Evolutionary conservation across 2,329 filamentous ascomycete genomes (phyloP).

Genomic region (Alternaria dauci): DNA sequence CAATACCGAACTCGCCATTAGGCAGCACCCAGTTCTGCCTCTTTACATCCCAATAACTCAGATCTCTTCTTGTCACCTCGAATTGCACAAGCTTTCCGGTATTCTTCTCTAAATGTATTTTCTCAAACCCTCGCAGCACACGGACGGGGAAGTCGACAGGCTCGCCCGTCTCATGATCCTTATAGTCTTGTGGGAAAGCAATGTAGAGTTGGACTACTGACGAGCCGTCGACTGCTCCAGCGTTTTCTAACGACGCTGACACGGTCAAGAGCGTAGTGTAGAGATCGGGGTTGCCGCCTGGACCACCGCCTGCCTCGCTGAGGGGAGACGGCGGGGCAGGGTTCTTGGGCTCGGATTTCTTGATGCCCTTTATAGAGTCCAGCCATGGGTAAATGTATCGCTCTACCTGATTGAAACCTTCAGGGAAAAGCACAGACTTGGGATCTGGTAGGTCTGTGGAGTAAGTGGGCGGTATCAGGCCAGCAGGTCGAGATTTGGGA

Average conservation of each 20-base stretch:
- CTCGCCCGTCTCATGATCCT: constrained; percentile 54
- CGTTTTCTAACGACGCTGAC: constrained; percentile 67
- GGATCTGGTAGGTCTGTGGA: constrained; percentile 63
- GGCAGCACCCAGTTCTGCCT: constrained; percentile 55
- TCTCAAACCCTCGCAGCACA: constrained; percentile 56
- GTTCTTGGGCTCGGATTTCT: constrained; percentile 60
- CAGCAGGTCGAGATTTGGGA: constrained; percentile 46
- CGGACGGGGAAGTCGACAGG: constrained; percentile 65
- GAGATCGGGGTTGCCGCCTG: constrained; percentile 72
- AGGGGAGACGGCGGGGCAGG: constrained; percentile 61
- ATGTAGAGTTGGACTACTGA: constrained; percentile 68
- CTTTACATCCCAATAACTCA: constrained; percentile 54
- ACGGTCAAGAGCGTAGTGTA: constrained; percentile 65
- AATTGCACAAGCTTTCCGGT: constrained; percentile 44
- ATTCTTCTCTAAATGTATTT: constrained; percentile 45
- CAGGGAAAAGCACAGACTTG: constrained; percentile 68
- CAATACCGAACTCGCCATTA: constrained; percentile 41
- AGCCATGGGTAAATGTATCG: constrained; percentile 81
- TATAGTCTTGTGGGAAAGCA: constrained; percentile 55
- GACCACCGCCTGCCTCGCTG: constrained; percentile 73
- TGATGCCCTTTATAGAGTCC: constrained; percentile 58
- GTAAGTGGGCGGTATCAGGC: constrained; percentile 56
- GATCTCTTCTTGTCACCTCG: constrained; percentile 51
- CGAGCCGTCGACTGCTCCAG: constrained; percentile 62
- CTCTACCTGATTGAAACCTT: constrained; percentile 66